These are phyloP conservation scores for Akebia trifoliata DNA, from an alignment of 164 flowering plant genomes.

Conservation along the genomic window DNA sequence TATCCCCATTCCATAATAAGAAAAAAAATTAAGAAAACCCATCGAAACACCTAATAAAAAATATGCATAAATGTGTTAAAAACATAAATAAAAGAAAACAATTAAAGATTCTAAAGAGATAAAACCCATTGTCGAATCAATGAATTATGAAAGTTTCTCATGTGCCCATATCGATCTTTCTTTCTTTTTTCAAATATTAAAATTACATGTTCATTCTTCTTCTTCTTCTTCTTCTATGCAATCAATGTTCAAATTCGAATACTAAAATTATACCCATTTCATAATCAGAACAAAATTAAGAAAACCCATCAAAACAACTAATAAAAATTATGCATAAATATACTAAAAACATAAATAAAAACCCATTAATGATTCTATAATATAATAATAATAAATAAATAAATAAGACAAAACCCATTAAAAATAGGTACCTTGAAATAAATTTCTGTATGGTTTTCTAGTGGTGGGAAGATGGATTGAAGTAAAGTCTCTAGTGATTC, in stretches of 20 bases:
- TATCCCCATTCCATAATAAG: background rate
- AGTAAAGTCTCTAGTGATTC: conserved; percentile 16
- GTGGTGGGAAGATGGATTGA: conserved; percentile 20
- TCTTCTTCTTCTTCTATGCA: background rate
- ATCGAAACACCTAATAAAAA: background rate
- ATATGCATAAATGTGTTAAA: background rate
- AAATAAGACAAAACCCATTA: background rate
- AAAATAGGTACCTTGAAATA: conserved; percentile 29
- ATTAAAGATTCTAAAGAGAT: background rate
- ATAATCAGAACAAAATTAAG: background rate
- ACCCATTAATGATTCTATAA: too few species aligned
- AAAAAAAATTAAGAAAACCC: background rate
- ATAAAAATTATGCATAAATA: background rate
- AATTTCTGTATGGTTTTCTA: conserved; percentile 16
- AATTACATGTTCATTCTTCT: background rate
- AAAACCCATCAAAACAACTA: background rate
- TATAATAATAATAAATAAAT: too few species aligned
- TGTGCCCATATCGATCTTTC: background rate
- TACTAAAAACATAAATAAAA: background rate
- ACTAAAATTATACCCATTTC: background rate
- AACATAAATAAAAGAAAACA: background rate
- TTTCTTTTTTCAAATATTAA: background rate
- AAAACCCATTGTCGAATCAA: background rate
- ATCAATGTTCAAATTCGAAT: background rate
- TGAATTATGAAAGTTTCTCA: background rate